phyloP scores from a whole-genome alignment of 78 protist species.

The Isochrysis galbana region DNA sequence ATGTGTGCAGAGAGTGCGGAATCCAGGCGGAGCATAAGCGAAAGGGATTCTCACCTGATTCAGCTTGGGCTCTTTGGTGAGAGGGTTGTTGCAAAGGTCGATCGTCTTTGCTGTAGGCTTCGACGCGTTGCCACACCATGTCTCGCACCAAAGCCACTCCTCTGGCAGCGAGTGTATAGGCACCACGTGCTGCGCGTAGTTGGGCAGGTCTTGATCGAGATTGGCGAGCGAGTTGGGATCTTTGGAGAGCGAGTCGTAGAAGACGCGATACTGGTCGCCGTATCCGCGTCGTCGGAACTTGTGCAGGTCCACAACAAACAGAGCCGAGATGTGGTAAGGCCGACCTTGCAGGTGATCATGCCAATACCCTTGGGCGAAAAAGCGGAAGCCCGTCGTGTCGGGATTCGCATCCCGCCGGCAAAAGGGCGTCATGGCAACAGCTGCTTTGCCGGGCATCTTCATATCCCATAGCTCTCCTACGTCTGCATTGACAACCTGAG shows the following conservation, averaged over 20 bases:
- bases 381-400: constrained; percentile 91
- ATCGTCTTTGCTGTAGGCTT: constrained; percentile 90
- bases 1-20: no score
- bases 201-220: constrained; percentile 97
- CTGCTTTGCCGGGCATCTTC: constrained; percentile 57
- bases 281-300: constrained; percentile 71
- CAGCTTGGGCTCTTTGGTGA: constrained; percentile 95
- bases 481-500: constrained; percentile 92
- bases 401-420: constrained; percentile 63
- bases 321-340: constrained; percentile 57
- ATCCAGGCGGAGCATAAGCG: no score
- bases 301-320: constrained; percentile 93
- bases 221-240: constrained; percentile 80
- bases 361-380: constrained; percentile 95
- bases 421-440: constrained; percentile 90
- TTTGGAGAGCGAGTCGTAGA: constrained; percentile 77
- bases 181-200: constrained; percentile 87
- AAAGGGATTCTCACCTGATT: no score
- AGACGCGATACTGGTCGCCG: constrained; percentile 83
- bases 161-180: constrained; percentile 93
- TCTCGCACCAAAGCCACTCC: constrained; percentile 98
- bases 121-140: constrained; percentile 77
- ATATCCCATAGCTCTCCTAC: constrained; percentile 85
- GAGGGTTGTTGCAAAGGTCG: constrained; percentile 98
- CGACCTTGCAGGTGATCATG: constrained; percentile 68